A percentile compares a stretch with the other conserved stretches of the same genome.
These are phyloP conservation scores for Tricholoma matsutake DNA, from an alignment of 768 basidiomycete species.

Conservation along the genomic window DNA sequence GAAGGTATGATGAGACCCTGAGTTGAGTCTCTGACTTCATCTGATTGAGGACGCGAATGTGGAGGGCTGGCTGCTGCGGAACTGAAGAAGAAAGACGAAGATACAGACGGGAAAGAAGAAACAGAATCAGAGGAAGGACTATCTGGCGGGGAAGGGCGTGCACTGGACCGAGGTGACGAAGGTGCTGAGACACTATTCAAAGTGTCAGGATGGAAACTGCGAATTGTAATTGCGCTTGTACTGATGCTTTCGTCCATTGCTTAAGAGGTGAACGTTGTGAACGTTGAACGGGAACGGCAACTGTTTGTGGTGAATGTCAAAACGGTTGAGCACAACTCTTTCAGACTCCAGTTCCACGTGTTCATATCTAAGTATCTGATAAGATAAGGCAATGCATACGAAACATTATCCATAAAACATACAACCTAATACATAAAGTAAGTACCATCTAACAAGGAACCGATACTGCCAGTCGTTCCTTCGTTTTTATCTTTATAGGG, in stretches of 20 bases:
- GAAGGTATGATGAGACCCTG: constrained; percentile 70
- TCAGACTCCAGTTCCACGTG: too few species aligned
- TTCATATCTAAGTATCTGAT: too few species aligned
- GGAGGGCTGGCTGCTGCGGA: constrained; percentile 68
- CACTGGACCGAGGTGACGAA: constrained; percentile 47
- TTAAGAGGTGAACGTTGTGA: not conserved
- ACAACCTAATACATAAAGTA: too few species aligned
- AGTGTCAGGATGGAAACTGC: constrained; percentile 24
- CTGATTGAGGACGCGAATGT: constrained; percentile 42
- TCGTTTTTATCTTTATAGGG: not conserved
- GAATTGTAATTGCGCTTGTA: constrained; percentile 40
- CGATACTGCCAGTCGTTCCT: too few species aligned
- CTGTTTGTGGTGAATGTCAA: too few species aligned
- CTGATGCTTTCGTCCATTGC: constrained; percentile 31
- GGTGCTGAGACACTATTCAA: constrained; percentile 34
- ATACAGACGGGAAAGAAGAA: constrained; percentile 70
- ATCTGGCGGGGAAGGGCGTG: constrained; percentile 55
- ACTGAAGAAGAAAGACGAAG: constrained; percentile 77
- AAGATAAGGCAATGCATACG: too few species aligned
- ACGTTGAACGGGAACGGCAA: too few species aligned
- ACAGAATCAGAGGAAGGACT: constrained; percentile 61
- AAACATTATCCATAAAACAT: too few species aligned
- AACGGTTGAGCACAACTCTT: too few species aligned
- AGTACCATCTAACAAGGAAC: too few species aligned
- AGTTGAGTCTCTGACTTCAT: constrained; percentile 36